phyloP scores from a whole-genome alignment of 2,329 filamentous ascomycete species.

The Ophiocordyceps unilateralis region DNA sequence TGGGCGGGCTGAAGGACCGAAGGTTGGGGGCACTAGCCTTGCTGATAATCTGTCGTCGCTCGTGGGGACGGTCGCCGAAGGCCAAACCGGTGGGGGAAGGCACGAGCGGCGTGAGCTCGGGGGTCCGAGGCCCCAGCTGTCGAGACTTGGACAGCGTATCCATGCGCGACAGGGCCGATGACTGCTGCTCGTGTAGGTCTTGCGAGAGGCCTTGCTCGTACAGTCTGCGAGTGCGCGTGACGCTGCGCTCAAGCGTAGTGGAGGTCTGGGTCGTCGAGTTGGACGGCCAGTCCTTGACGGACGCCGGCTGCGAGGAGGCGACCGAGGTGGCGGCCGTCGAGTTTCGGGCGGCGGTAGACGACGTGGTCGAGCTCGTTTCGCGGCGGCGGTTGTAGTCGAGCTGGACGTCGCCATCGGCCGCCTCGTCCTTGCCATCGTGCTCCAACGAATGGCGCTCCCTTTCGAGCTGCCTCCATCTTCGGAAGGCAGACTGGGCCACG shows the following conservation, averaged over 20 bases:
- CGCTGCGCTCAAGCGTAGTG: conserved; percentile 38
- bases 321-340: conserved; percentile 84
- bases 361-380: conserved; percentile 75
- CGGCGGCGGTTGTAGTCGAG: conserved; percentile 56
- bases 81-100: conserved; percentile 27
- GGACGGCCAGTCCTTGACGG: conserved; percentile 32
- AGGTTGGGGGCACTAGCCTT: conserved; percentile 55
- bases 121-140: conserved; percentile 29
- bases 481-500: conserved; percentile 66
- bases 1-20: conserved; percentile 34
- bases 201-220: conserved; percentile 74
- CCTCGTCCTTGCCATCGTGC: conserved; percentile 18
- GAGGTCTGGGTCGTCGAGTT: conserved; percentile 18
- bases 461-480: conserved; percentile 50
- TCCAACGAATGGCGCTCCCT: conserved; percentile 32
- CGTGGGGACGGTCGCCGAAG: conserved; percentile 28
- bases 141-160: conserved; percentile 59
- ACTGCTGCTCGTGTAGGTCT: conserved; percentile 65
- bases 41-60: conserved; percentile 25
- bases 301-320: conserved; percentile 48
- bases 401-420: conserved; percentile 28
- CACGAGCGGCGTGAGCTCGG: conserved; percentile 25
- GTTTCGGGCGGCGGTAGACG: conserved; percentile 47
- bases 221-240: conserved; percentile 54
- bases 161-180: conserved; percentile 57